Evolutionary conservation across 1,139 yeast species (phyloP).

Genomic region (Nakaseomyces sp.): DNA sequence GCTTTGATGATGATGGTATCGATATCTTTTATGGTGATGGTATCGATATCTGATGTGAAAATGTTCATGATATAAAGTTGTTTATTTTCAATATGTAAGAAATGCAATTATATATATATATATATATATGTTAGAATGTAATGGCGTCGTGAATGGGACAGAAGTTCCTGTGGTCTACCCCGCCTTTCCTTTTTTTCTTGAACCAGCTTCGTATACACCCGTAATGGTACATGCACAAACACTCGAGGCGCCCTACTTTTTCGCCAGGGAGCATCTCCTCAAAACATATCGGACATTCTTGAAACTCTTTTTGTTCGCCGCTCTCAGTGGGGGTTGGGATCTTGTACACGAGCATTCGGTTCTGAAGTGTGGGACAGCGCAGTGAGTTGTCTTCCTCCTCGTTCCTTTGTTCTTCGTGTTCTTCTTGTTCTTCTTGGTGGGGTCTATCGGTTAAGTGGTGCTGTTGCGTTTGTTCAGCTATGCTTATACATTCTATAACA

Average conservation of each 20-base stretch:
- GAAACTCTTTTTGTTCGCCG: slow-evolving; percentile 34
- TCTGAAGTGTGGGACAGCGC: slow-evolving; percentile 32
- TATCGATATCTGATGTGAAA: too few relatives aligned
- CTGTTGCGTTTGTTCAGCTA: slow-evolving; percentile 55
- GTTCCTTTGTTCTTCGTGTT: slow-evolving; percentile 4
- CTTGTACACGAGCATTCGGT: slow-evolving; percentile 79
- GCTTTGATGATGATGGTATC: too few relatives aligned
- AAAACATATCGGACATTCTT: slow-evolving; percentile 88
- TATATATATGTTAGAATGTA: not conserved
- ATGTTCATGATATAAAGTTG: too few relatives aligned
- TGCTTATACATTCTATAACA: slow-evolving; percentile 56
- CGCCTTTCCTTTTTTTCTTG: slow-evolving; percentile 46
- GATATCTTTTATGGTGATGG: too few relatives aligned
- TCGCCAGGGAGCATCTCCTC: slow-evolving; percentile 83
- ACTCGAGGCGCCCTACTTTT: slow-evolving; percentile 84
- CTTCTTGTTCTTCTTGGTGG: slow-evolving; percentile 1
- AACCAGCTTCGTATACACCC: slow-evolving; percentile 88
- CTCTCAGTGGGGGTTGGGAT: slow-evolving; percentile 39
- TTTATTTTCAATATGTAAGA: too few relatives aligned
- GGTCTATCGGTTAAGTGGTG: slow-evolving; percentile 33
- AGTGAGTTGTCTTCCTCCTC: slow-evolving; percentile 8
- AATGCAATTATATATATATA: too few relatives aligned
- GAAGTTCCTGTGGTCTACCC: slow-evolving; percentile 12
- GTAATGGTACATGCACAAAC: slow-evolving; percentile 90
- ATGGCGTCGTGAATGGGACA: slow-evolving; percentile 27